These are phyloP conservation scores for Globisporangium cystogenes DNA, from an alignment of 352 stramenopile species.

Conservation along the genomic window DNA sequence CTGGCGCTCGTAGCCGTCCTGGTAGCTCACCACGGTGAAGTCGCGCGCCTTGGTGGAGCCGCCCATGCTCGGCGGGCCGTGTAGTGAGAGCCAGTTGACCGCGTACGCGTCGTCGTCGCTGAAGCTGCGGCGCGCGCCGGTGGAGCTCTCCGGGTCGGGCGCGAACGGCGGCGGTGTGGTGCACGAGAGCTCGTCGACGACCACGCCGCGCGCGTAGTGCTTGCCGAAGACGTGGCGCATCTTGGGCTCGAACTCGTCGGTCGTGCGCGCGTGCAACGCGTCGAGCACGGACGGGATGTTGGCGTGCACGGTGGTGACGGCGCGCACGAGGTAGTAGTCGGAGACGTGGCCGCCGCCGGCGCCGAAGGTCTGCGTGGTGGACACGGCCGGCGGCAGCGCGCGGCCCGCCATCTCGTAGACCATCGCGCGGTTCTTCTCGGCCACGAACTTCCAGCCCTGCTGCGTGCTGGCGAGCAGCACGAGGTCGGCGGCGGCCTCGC, in stretches of 20 bases:
- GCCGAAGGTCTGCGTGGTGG: constrained; percentile 41
- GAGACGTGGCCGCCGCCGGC: constrained; percentile 36
- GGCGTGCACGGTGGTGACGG: constrained; percentile 45
- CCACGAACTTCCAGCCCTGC: constrained; percentile 42
- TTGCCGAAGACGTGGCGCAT: constrained; percentile 62
- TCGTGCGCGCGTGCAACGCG: constrained; percentile 37
- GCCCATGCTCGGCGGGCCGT: constrained; percentile 25
- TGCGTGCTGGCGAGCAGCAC: constrained; percentile 34
- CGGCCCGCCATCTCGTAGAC: constrained; percentile 58
- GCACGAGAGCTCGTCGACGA: constrained; percentile 58
- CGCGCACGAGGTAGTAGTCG: constrained; percentile 65
- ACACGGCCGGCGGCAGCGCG: constrained; percentile 33
- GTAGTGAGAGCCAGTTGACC: constrained; percentile 63
- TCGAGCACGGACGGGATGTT: constrained; percentile 40
- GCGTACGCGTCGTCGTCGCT: constrained; percentile 63
- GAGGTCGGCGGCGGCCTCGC: constrained; percentile 49
- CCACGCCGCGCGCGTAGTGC: constrained; percentile 41
- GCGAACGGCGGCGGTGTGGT: constrained; percentile 46
- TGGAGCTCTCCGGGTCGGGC: constrained; percentile 17
- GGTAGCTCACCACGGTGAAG: constrained; percentile 69
- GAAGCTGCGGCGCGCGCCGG: constrained; percentile 21
- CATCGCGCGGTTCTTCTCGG: constrained; percentile 44
- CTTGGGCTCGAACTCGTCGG: constrained; percentile 35
- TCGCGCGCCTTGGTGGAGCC: constrained; percentile 39
- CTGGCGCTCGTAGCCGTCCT: constrained; percentile 51